Evolutionary conservation across 257 asterid species (phyloP).

Genomic region (Gynochthodes officinalis): DNA sequence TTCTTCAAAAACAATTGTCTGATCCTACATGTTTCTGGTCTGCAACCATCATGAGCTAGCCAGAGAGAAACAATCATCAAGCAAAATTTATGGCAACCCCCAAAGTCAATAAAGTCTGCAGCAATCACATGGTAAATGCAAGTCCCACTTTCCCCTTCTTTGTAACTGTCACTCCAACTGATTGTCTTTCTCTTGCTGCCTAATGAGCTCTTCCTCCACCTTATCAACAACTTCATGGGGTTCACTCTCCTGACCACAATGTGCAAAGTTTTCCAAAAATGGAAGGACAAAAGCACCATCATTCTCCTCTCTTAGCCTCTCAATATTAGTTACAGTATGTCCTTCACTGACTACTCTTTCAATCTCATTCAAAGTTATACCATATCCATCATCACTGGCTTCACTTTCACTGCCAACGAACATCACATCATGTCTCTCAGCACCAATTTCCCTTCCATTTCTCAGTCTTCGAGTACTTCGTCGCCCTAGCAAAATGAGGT

Average conservation of each 20-base stretch:
- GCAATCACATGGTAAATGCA: background rate
- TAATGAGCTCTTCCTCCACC: conserved; percentile 5
- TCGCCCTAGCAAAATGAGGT: too few species aligned
- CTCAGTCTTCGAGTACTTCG: too few species aligned
- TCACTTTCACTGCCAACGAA: too few species aligned
- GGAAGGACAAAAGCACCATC: conserved; percentile 65
- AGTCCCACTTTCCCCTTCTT: background rate
- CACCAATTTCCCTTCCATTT: too few species aligned
- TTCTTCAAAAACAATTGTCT: background rate
- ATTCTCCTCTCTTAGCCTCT: conserved; percentile 17
- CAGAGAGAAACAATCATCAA: background rate
- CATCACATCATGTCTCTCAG: too few species aligned
- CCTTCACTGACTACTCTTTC: conserved; percentile 22
- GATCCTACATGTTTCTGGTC: background rate
- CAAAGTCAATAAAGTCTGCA: background rate
- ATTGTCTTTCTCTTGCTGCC: conserved; percentile 5
- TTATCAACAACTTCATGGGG: conserved; percentile 10
- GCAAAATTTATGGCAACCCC: background rate
- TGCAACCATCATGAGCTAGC: background rate
- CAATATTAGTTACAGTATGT: conserved; percentile 6
- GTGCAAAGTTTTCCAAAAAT: conserved; percentile 38
- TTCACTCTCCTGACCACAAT: conserved; percentile 1
- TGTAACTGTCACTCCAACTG: background rate
- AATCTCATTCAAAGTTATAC: background rate
- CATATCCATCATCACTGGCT: background rate